A percentile compares a stretch with the other conserved stretches of the same genome.
These are phyloP conservation scores for Coelastrella sp. DNA, from an alignment of 139 green algal genomes.

Conservation along the genomic window DNA sequence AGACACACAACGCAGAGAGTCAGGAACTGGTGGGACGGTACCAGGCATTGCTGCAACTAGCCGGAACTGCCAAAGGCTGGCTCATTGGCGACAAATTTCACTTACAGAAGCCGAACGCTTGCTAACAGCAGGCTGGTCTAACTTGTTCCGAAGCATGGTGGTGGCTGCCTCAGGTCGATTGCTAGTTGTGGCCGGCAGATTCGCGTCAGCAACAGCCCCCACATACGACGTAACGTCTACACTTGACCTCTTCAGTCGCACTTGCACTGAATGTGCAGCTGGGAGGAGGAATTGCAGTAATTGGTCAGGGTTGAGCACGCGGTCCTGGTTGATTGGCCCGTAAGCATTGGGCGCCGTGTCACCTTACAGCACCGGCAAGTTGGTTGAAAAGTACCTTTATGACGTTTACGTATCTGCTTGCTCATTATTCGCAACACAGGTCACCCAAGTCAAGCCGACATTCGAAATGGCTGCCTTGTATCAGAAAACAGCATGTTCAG, in stretches of 20 bases:
- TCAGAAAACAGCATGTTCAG: constrained; percentile 43
- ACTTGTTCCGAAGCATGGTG: constrained; percentile 36
- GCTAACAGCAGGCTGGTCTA: not conserved
- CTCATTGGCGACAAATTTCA: not conserved
- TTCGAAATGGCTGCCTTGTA: constrained; percentile 44
- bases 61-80: not conserved
- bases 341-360: not conserved
- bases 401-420: not conserved
- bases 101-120: constrained; percentile 14
- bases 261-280: no score
- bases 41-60: no score
- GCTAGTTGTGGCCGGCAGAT: not conserved
- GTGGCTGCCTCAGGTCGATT: not conserved
- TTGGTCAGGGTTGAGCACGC: not conserved
- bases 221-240: no score
- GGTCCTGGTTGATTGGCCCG: not conserved
- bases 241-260: no score
- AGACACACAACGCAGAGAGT: no score
- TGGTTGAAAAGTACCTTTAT: no score
- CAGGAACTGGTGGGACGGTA: no score
- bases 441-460: not conserved
- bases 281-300: no score
- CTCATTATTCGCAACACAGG: not conserved
- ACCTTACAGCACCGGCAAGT: no score
- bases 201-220: no score